Evolutionary conservation across 768 basidiomycete genomes (phyloP).

Genomic region (Cystoderma amianthinum): DNA sequence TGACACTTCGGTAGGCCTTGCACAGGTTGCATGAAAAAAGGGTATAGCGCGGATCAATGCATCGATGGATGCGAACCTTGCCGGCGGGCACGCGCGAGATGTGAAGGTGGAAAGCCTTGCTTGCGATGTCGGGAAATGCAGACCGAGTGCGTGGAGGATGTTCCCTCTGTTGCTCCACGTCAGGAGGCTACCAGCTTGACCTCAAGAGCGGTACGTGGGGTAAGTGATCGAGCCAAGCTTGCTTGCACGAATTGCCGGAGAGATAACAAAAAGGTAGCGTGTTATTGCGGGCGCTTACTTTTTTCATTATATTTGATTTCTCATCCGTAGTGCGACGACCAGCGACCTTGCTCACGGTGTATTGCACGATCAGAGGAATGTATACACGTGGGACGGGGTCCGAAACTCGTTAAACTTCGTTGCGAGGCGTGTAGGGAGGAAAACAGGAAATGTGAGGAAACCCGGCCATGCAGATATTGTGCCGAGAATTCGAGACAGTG

Average conservation of each 20-base stretch:
- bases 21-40: slow-evolving; percentile 48
- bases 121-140: slow-evolving; percentile 44
- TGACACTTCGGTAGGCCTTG: slow-evolving; percentile 50
- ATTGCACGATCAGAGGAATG: slow-evolving; percentile 47
- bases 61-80: slow-evolving; percentile 58
- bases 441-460: slow-evolving; percentile 54
- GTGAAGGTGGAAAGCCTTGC: slow-evolving; percentile 43
- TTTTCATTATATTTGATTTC: slow-evolving; percentile 3
- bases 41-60: slow-evolving; percentile 44
- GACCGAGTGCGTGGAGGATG: slow-evolving; percentile 43
- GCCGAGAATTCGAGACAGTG: slow-evolving; percentile 40
- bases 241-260: slow-evolving; percentile 56
- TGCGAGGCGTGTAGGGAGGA: slow-evolving; percentile 52
- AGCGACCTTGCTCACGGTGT: slow-evolving; percentile 57
- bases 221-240: slow-evolving; percentile 45
- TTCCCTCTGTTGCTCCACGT: slow-evolving; percentile 13
- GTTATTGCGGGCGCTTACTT: slow-evolving; percentile 5
- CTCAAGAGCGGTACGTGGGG: slow-evolving; percentile 18
- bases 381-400: slow-evolving; percentile 46
- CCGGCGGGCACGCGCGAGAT: slow-evolving; percentile 49
- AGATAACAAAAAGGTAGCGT: slow-evolving; percentile 57
- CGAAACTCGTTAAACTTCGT: slow-evolving; percentile 52
- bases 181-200: slow-evolving; percentile 15
- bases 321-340: slow-evolving; percentile 46
- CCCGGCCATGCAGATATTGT: slow-evolving; percentile 49